Evolutionary conservation across 2,329 filamentous ascomycete genomes (phyloP).

Genomic region (Knufia fluminis): DNA sequence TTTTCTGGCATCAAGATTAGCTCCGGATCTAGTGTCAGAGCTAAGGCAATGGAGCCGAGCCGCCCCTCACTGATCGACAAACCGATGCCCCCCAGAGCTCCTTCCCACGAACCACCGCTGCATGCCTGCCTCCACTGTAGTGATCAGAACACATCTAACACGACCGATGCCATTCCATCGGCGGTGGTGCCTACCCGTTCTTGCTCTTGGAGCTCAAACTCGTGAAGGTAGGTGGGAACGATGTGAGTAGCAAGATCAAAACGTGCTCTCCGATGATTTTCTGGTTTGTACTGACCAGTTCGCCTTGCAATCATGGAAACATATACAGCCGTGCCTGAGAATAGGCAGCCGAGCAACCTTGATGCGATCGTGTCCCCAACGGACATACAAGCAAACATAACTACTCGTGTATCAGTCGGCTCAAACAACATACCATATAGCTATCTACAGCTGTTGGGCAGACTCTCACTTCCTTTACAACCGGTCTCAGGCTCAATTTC

Average conservation of each 20-base stretch:
- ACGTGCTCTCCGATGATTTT: too few relatives aligned
- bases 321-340: neutral
- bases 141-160: too few relatives aligned
- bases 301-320: too few relatives aligned
- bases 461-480: neutral
- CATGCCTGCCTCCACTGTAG: neutral
- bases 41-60: neutral
- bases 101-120: neutral
- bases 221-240: too few relatives aligned
- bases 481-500: neutral
- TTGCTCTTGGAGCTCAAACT: too few relatives aligned
- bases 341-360: neutral
- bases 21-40: neutral
- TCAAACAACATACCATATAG: neutral
- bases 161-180: too few relatives aligned
- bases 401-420: neutral
- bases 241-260: too few relatives aligned
- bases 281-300: too few relatives aligned
- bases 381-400: neutral
- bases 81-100: neutral
- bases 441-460: slow-evolving; percentile 6
- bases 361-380: neutral
- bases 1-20: neutral
- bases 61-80: neutral
- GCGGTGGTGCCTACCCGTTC: too few relatives aligned